Conservation (phyloP, 2,329 filamentous ascomycete species). For the Raffaelea deltoideospora region DNA sequence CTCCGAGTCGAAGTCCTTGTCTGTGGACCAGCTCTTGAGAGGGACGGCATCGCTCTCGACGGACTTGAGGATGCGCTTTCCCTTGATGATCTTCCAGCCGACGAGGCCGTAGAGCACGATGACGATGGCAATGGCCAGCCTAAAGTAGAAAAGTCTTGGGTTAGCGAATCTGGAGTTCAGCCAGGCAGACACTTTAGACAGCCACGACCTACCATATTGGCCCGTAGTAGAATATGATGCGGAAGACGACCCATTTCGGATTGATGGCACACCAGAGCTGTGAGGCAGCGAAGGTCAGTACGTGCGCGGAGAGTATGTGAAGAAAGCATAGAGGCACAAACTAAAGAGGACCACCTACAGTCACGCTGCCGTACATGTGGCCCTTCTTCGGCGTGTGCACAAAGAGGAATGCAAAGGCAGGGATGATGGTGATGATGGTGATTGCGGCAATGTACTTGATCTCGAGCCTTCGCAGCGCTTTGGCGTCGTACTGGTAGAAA, state of each 20-base stretch:
- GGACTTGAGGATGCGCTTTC: slow-evolving; percentile 16
- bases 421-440: slow-evolving; percentile 16
- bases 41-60: slow-evolving; percentile 15
- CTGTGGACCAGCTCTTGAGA: slow-evolving; percentile 8
- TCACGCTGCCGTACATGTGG: slow-evolving; percentile 20
- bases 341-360: slow-evolving; percentile 11
- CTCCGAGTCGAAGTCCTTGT: slow-evolving; percentile 1
- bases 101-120: slow-evolving; percentile 29
- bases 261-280: slow-evolving; percentile 23
- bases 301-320: too few relatives aligned
- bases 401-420: slow-evolving; percentile 19
- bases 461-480: slow-evolving; percentile 17
- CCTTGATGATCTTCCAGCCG: slow-evolving; percentile 17
- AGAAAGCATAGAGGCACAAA: background rate
- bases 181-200: too few relatives aligned
- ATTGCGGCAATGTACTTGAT: slow-evolving; percentile 16
- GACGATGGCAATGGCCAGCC: slow-evolving; percentile 15
- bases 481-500: slow-evolving; percentile 18
- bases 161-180: too few relatives aligned
- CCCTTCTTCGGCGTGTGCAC: slow-evolving; percentile 16
- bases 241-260: slow-evolving; percentile 19
- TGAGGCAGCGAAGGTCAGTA: background rate
- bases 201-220: slow-evolving; percentile 18
- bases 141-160: slow-evolving; percentile 4
- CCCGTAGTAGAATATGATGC: slow-evolving; percentile 20